Base-by-base conservation (phyloP, 352 stramenopile genomes). In the Phytophthora idaei region DNA sequence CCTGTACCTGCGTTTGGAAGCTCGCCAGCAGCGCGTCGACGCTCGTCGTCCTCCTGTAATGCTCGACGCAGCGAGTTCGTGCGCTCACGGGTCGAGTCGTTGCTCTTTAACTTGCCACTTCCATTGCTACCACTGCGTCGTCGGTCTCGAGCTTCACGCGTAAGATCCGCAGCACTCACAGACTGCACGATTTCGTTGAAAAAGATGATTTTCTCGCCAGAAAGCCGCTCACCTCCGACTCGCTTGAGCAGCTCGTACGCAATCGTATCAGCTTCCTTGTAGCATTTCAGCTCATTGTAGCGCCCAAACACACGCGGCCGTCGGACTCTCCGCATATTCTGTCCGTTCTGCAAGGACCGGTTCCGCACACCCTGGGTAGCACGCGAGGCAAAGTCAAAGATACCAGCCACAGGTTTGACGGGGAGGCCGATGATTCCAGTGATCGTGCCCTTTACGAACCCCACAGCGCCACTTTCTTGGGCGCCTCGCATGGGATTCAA, bases 371-470 rank as follows among this genome's bases (percentile, higher is more conserved):
- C 89, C 66, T 96, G 89, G 0, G 87, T 94, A 14, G 89, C 87
- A 14, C 89, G 81, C 2, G 89, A 96, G n/a, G 89, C 89, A 62
- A 96, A 96, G 55, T 96, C 89, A 52, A 96, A 96, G 31, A 96
- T 93, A 5, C 89, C 89, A 8, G 89, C 89, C 0, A 95, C 87
- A 44, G 89, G 89, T 51, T 96, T 96, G 27, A 96, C 83, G 0
- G 89, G 87, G 25, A 96, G 72, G 4, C 89, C 89, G 44, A 96
- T 93, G 42, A 96, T 92, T 42, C 89, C 89, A 17, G 87, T 95
- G 49, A 96, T 90, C 12, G 89, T 95, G 15, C 89, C 89, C 50
- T 85, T 85, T 17, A 95, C 84, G 55, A 96, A 95, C 2, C 89
- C 89, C 34, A 96, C 71, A 15, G 89, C 85, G 7, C 89, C 89